These are phyloP conservation scores for Groenewaldozyma salmanticensis DNA, from an alignment of 805 yeast species.

Conservation along the genomic window DNA sequence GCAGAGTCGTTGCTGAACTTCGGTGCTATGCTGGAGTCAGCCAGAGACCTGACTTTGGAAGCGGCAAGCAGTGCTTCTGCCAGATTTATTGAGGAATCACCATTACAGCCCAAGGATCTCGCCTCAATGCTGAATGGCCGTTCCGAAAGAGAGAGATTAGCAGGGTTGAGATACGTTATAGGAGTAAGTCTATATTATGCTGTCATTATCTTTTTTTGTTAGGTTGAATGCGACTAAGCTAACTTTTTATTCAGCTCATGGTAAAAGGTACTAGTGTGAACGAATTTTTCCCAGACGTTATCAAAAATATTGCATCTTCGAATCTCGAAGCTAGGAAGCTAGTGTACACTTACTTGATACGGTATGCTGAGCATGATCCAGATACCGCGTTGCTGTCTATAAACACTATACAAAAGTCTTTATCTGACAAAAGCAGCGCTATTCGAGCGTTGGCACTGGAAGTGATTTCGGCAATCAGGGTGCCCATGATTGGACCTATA, in stretches of 20 bases:
- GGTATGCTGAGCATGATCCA: slow-evolving; percentile 76
- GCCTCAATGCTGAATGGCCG: slow-evolving; percentile 56
- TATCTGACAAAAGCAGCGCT: slow-evolving; percentile 60
- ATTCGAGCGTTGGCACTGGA: slow-evolving; percentile 65
- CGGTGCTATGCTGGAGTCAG: slow-evolving; percentile 69
- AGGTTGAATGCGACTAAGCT: not conserved
- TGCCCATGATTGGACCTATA: slow-evolving; percentile 74
- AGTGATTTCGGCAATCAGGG: slow-evolving; percentile 72
- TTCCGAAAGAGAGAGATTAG: slow-evolving; percentile 51
- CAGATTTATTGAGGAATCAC: slow-evolving; percentile 52
- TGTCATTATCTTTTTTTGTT: not conserved
- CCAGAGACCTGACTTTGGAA: slow-evolving; percentile 66
- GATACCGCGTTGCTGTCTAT: slow-evolving; percentile 84
- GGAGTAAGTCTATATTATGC: slow-evolving; percentile 12
- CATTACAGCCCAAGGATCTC: slow-evolving; percentile 54
- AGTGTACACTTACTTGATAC: slow-evolving; percentile 63
- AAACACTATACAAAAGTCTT: slow-evolving; percentile 80
- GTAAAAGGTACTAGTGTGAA: slow-evolving; percentile 33
- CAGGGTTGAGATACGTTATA: slow-evolving; percentile 48
- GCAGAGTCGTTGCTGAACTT: slow-evolving; percentile 51
- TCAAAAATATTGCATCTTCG: slow-evolving; percentile 71
- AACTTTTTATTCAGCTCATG: slow-evolving; percentile 16
- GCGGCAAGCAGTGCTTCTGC: slow-evolving; percentile 76
- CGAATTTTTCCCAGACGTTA: slow-evolving; percentile 70
- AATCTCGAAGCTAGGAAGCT: slow-evolving; percentile 58